A percentile compares a stretch with the other conserved stretches of the same genome.
Conservation (phyloP, 768 basidiomycete genomes). For the Russula sp. region DNA sequence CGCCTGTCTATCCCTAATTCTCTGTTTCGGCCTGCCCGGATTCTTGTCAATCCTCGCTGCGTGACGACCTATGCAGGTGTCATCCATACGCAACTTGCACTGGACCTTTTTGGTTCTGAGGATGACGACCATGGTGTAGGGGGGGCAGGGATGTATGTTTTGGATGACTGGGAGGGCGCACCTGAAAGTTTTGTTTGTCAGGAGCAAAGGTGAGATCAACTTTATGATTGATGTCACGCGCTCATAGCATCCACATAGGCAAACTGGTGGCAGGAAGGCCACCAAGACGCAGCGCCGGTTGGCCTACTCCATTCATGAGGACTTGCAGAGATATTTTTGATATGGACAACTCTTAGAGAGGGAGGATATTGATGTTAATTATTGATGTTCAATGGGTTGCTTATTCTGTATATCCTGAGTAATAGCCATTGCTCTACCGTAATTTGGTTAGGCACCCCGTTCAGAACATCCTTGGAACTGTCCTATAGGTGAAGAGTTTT, state of each 20-base stretch:
- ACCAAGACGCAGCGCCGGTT: conserved; percentile 82
- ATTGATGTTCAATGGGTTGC: not conserved
- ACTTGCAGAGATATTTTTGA: conserved; percentile 33
- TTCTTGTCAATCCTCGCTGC: conserved; percentile 92
- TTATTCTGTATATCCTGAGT: not conserved
- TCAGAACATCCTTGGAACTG: too few species aligned
- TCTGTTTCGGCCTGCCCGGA: conserved; percentile 80
- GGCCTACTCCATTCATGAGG: conserved; percentile 76
- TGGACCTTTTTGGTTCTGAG: conserved; percentile 80
- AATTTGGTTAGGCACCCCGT: too few species aligned
- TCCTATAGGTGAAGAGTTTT: too few species aligned
- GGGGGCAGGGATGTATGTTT: conserved; percentile 60
- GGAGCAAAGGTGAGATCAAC: conserved; percentile 65
- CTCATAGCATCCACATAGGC: conserved; percentile 34
- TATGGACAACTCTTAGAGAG: not conserved
- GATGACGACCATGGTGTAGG: conserved; percentile 51
- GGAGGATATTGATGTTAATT: not conserved
- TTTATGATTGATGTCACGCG: not conserved
- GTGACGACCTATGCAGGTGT: conserved; percentile 98
- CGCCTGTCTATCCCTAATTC: conserved; percentile 74
- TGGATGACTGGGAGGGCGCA: conserved; percentile 94
- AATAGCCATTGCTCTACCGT: not conserved
- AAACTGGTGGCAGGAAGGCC: conserved; percentile 84
- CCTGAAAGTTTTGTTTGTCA: conserved; percentile 98
- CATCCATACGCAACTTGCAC: conserved; percentile 90